Evolutionary conservation across 2,329 filamentous ascomycete genomes (phyloP), one percentile per base, ranked within the genome.

Genomic region (Exophiala sp.): DNA sequence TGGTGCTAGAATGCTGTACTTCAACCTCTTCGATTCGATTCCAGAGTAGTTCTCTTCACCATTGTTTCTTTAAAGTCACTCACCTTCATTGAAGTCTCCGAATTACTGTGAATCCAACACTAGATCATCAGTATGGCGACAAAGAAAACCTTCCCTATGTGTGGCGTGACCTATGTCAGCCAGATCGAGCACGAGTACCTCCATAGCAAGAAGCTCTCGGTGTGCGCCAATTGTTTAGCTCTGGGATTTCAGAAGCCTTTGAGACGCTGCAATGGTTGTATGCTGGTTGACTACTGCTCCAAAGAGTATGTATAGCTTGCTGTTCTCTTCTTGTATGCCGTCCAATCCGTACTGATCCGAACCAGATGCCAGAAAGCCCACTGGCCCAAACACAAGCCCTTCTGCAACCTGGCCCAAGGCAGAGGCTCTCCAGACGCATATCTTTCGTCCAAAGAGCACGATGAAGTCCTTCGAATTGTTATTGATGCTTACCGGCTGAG

Each of bases 401-500:
- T 58, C 29, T 64, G 62, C 49, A 47, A 59, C 27, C 43, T 59
- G 22, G 58, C 53, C 3, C 58, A 56, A 41, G 60, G 58, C 22
- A 61, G 60, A 46, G 57, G 58, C 14, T 46, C 42, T 4, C 53
- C 51, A 18, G 58, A 57, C 30, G 49, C 48, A 16, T 64, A 62
- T 24, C 41, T 65, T 1, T 56, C 59, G 6, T 55, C 52, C 6
- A 50, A 63, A 9, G 49, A 41, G 34, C 57, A 58, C 23, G 55
- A 62, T 29, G 56, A 60, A 24, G 58, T 53, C 6, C 57, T 60
- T 27, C 47, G 56, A 14, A 50, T 61, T 39, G 46, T 65, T 14
- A 58, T 64, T 27, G 63, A 65, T 49, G 58, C 60, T 11, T 65
- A 65, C 43, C 62, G 63, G 2, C 29, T 65, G 37, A 58, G 63